Base-by-base conservation (phyloP, 768 basidiomycete species). In the Rhodotorula graminis region DNA sequence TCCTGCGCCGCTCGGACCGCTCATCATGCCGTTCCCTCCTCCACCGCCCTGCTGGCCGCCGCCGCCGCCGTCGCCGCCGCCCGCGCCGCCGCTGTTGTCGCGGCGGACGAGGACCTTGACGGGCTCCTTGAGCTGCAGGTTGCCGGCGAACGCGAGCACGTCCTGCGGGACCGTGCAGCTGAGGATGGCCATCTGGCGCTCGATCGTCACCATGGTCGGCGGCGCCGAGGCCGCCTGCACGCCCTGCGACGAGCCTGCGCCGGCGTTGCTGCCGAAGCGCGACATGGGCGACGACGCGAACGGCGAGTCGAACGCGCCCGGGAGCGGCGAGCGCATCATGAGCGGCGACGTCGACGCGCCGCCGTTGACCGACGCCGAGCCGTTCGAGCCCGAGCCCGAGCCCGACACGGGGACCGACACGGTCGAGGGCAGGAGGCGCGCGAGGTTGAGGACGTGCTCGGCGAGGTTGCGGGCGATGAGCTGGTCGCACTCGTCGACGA, bases 401-500 rank as follows among this genome's bases (percentile, higher is more conserved):
- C 76, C 18, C 84, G 79, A 42, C 80, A 81, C 60, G 85, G 84
- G 2, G 80, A 81, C 72, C 88, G 88, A 69, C 90, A 88, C 46
- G 89, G 88, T 42, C 14, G 90, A 85, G n/a, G 96, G 96, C 56
- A 99, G 84, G 60, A 94, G 83, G 77, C 93, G 93, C 79, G 94
- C 91, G 77, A 98, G 90, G 77, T 88, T 90, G 82, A 92, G 90
- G 33, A 99, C 95, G 79, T 89, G 92, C 65, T 98, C 96, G 78
- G 96, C 92, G 65, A 98, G 83, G 80, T 97, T 98, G 67, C 96
- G 88, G 27, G 96, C 95, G 80, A 99, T 96, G 74, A 99, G 83
- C 79, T 98, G 96, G 80, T 99, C 96, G 61, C 96, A 94, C 80
- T 99, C 96, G 79, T 99, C 96, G 29, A 99, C 86, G 49, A 97